Evolutionary conservation across 176 grass and related monocot species (phyloP).

Genomic region (Typha latifolia): DNA sequence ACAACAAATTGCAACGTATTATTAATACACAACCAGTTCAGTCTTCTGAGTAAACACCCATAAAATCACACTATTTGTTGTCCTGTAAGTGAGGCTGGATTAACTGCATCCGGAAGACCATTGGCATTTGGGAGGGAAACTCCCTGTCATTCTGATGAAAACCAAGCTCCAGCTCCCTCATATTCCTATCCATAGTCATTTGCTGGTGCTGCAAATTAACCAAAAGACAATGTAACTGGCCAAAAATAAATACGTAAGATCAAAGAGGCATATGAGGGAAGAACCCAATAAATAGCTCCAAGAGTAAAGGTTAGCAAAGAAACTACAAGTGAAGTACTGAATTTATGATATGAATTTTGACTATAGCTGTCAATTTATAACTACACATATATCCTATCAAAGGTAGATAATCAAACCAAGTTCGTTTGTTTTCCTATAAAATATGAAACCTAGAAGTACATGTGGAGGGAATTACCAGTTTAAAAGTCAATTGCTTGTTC

Average conservation of each 20-base stretch:
- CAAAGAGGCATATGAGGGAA: background rate
- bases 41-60: no score
- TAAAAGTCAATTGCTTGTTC: slow-evolving; percentile 70
- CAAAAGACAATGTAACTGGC: background rate
- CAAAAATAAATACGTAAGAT: background rate
- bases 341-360: no score
- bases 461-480: slow-evolving; percentile 40
- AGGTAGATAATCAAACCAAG: background rate
- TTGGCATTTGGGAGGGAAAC: slow-evolving; percentile 71
- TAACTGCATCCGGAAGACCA: slow-evolving; percentile 81
- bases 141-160: slow-evolving; percentile 62
- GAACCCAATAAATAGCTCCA: no score
- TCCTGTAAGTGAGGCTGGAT: slow-evolving; percentile 87
- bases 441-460: background rate
- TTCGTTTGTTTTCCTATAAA: background rate
- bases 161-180: slow-evolving; percentile 73
- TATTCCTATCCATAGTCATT: slow-evolving; percentile 42
- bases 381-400: background rate
- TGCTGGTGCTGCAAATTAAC: slow-evolving; percentile 60
- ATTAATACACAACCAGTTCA: no score
- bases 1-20: no score
- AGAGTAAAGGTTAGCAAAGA: no score
- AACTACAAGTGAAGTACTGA: no score
- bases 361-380: background rate
- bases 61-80: slow-evolving; percentile 26